Evolutionary conservation across 1,284 basidiomycete species (phyloP), one percentile per base, ranked within the genome.

Genomic region (Pseudozyma pruni): DNA sequence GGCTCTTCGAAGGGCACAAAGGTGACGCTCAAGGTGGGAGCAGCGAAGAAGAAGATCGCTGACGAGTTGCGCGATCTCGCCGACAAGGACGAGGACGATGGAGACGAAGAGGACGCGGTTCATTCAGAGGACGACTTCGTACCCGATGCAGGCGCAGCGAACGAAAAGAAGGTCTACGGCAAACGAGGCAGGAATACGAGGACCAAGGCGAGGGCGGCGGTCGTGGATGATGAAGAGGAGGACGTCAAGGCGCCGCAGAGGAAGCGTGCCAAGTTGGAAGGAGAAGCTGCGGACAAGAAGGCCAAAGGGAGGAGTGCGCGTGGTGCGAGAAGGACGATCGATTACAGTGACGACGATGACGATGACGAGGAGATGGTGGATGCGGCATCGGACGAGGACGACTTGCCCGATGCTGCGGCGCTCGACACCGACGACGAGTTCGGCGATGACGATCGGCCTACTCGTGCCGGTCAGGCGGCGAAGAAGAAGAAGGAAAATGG

Each of bases 351-450:
- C 14, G 51, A 61, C 20, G 49, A 54, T n/a, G 52, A 40, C 17
- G 56, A 31, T n/a, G 61, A 63, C 8, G 61, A 63, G 23, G 49
- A 48, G 45, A 57, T 63, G 53, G 46, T 53, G 14, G 61, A 63
- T 41, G 59, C 48, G 8, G 59, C 59, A 6, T 51, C 52, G 29
- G 52, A 55, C 19, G 59, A 62, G n/a, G 51, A 54, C n/a, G 62
- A 66, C 20, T 25, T 59, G 39, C 50, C 35, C 19, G 43, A 42
- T 16, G 53, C 42, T 10, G 52, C 53, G 13, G 53, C 48, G 1
- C 4, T 29, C 3, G 49, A 54, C 11, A 66, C 31, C 23, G 55
- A 55, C 3, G 62, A 66, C 17, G 55, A 57, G 14, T 58, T 64
- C 13, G 49, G 35, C 17, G 25, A 54, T 0, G 52, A 46, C 16